These are phyloP conservation scores for Crithidia brevicula DNA, from an alignment of 208 protist species.

Conservation along the genomic window DNA sequence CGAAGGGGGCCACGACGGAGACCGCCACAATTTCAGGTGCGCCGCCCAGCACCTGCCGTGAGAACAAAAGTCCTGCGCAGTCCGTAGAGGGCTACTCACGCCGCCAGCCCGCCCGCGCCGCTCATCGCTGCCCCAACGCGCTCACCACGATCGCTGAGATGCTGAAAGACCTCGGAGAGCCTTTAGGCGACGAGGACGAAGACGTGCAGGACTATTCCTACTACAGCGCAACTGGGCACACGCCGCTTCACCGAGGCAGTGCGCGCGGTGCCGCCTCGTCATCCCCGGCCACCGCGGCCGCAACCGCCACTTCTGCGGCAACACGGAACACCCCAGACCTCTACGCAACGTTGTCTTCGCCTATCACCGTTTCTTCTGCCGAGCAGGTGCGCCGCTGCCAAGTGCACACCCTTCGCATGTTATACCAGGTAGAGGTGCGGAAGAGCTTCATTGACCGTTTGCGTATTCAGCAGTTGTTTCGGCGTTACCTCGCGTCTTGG, in stretches of 20 bases:
- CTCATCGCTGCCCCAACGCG: constrained; percentile 8
- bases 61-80: too few species aligned
- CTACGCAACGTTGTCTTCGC: background rate
- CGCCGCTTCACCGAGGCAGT: too few species aligned
- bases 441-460: constrained; percentile 39
- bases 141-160: constrained; percentile 17
- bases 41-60: too few species aligned
- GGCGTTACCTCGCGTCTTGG: constrained; percentile 31
- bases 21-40: too few species aligned
- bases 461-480: constrained; percentile 31
- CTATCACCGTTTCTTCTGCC: constrained; percentile 16
- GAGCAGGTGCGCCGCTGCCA: constrained; percentile 37
- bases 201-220: constrained; percentile 10
- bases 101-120: background rate
- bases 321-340: background rate
- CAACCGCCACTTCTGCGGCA: background rate
- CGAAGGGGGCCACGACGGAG: too few species aligned
- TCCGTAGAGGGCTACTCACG: too few species aligned
- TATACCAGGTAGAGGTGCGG: constrained; percentile 29
- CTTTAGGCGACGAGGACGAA: constrained; percentile 10
- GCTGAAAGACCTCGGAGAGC: constrained; percentile 15
- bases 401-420: constrained; percentile 32
- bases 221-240: too few species aligned
- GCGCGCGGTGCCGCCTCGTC: background rate
- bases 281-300: background rate